Conservation (phyloP, 192 early-diverging fungal genomes). For the Coemansia sp. region DNA sequence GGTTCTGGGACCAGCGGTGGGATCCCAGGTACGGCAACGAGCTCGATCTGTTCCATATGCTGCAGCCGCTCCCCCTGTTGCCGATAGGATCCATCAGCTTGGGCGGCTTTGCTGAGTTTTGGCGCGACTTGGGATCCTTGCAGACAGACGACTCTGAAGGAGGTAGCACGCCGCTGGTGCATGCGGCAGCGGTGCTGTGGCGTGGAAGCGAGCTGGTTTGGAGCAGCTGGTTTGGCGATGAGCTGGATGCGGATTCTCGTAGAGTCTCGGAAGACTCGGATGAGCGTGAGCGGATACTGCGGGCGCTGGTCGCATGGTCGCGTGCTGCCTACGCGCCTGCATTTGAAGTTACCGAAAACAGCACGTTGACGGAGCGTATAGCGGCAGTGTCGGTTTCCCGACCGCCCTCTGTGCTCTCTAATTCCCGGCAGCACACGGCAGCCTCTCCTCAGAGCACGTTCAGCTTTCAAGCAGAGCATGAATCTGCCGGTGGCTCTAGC, state of each 20-base stretch:
- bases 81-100: slow-evolving; percentile 38
- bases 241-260: neutral
- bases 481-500: neutral
- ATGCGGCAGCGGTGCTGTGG: slow-evolving; percentile 32
- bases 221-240: slow-evolving; percentile 13
- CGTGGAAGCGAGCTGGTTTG: slow-evolving; percentile 32
- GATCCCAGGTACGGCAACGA: slow-evolving; percentile 14
- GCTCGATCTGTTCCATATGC: slow-evolving; percentile 26
- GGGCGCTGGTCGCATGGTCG: slow-evolving; percentile 42
- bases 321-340: slow-evolving; percentile 34
- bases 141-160: neutral
- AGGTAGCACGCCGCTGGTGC: slow-evolving; percentile 10
- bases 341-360: slow-evolving; percentile 5
- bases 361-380: no score
- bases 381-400: no score
- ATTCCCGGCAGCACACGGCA: no score
- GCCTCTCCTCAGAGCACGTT: no score
- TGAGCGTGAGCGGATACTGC: slow-evolving; percentile 7
- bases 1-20: slow-evolving; percentile 38
- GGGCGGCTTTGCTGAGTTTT: slow-evolving; percentile 45
- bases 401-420: no score
- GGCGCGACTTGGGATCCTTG: slow-evolving; percentile 27
- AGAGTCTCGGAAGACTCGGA: no score
- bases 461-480: no score
- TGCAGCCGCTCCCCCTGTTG: slow-evolving; percentile 33